These are phyloP conservation scores for Microsporum audouinii DNA, from an alignment of 2,329 filamentous ascomycete species.

Conservation along the genomic window DNA sequence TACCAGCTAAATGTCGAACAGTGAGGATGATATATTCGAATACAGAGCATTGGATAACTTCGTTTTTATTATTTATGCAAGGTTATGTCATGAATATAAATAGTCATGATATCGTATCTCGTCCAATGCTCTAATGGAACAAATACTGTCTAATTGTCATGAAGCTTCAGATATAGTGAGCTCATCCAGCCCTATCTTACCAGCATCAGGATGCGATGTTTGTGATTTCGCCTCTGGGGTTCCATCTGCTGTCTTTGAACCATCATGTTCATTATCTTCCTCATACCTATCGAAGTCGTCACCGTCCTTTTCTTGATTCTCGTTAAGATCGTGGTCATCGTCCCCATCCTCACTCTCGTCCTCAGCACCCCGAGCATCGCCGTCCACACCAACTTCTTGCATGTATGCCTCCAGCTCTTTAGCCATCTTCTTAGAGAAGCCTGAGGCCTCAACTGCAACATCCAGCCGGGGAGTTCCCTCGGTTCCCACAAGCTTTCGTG, in stretches of 20 bases:
- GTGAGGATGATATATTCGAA: not conserved
- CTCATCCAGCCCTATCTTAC: constrained; percentile 2
- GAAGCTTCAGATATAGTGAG: constrained; percentile 2
- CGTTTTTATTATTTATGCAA: not conserved
- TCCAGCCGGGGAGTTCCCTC: constrained; percentile 62
- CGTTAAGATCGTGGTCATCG: constrained; percentile 25
- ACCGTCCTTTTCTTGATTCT: constrained; percentile 9
- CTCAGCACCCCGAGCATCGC: constrained; percentile 34
- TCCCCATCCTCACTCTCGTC: constrained; percentile 29
- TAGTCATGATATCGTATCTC: not conserved
- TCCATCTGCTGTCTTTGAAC: not conserved
- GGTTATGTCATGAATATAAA: not conserved
- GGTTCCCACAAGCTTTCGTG: constrained; percentile 56
- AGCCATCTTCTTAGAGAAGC: constrained; percentile 93
- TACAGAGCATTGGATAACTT: not conserved
- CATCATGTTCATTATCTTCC: not conserved
- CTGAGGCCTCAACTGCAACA: constrained; percentile 78
- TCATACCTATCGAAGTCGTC: not conserved
- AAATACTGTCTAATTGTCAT: not conserved
- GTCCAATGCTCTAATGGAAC: not conserved
- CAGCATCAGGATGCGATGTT: not conserved
- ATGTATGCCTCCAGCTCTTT: constrained; percentile 90
- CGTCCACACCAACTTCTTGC: constrained; percentile 54
- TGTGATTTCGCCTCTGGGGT: not conserved
- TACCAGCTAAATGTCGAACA: not conserved